Evolutionary conservation across 2,329 filamentous ascomycete species (phyloP).

Genomic region (Delphinella strobiligena): DNA sequence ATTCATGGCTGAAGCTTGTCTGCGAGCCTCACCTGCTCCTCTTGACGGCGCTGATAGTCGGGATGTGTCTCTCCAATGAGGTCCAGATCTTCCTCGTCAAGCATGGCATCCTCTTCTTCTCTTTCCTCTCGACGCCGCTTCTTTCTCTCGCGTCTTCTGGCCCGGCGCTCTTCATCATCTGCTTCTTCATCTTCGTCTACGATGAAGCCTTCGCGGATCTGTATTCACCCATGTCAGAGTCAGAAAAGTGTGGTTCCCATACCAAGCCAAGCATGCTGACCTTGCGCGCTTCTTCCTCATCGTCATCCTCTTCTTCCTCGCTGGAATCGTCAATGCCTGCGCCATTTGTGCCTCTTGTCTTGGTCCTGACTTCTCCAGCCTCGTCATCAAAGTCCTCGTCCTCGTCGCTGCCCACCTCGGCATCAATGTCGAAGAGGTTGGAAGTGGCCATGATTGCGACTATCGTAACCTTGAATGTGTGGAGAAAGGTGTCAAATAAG

Average conservation of each 20-base stretch:
- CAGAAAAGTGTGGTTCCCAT: slow-evolving; percentile 1
- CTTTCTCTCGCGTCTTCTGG: slow-evolving; percentile 51
- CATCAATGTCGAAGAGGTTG: slow-evolving; percentile 70
- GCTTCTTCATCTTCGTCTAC: slow-evolving; percentile 83
- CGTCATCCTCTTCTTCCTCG: slow-evolving; percentile 81
- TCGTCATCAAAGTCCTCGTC: slow-evolving; percentile 78
- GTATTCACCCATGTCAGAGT: slow-evolving; percentile 6
- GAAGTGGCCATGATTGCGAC: slow-evolving; percentile 13
- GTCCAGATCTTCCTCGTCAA: slow-evolving; percentile 94
- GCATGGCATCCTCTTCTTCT: slow-evolving; percentile 67
- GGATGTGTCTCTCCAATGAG: slow-evolving; percentile 77
- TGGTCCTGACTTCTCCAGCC: slow-evolving; percentile 45
- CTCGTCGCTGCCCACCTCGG: slow-evolving; percentile 70
- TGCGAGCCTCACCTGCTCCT: slow-evolving; percentile 60
- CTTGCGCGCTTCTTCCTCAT: slow-evolving; percentile 72
- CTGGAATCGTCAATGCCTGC: slow-evolving; percentile 66
- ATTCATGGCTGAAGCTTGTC: too few relatives aligned
- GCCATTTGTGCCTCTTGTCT: slow-evolving; percentile 30
- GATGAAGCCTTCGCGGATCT: slow-evolving; percentile 93
- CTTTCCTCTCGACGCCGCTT: slow-evolving; percentile 69
- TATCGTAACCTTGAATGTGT: not conserved
- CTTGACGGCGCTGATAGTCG: slow-evolving; percentile 53
- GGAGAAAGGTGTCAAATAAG: slow-evolving; percentile 1
- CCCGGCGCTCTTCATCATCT: slow-evolving; percentile 55
- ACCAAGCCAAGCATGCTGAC: slow-evolving; percentile 34